Conservation (phyloP, 331 rosid genomes). For the Phaseolus coccineus region DNA sequence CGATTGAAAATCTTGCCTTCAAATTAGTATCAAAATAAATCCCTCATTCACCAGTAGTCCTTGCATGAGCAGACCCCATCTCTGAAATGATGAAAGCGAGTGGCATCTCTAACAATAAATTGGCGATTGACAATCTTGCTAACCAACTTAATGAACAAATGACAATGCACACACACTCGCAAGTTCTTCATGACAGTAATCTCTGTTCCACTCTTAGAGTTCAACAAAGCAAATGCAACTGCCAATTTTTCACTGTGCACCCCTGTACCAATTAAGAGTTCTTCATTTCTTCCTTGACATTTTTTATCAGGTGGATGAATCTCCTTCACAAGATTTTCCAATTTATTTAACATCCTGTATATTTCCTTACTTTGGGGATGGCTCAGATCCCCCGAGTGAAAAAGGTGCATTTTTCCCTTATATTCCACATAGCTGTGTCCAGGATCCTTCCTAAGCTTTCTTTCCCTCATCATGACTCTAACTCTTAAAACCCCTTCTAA, state of each 20-base stretch:
- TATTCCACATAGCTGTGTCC: slow-evolving; percentile 81
- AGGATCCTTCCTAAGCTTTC: slow-evolving; percentile 77
- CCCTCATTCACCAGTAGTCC: slow-evolving; percentile 63
- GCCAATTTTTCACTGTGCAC: slow-evolving; percentile 87
- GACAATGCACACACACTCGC: slow-evolving; percentile 88
- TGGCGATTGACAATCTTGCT: slow-evolving; percentile 79
- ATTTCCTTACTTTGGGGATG: slow-evolving; percentile 64
- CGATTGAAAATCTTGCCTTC: too few relatives aligned
- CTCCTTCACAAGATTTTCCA: slow-evolving; percentile 62
- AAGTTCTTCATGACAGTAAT: slow-evolving; percentile 82
- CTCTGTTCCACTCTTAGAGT: slow-evolving; percentile 63
- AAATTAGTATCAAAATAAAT: too few relatives aligned
- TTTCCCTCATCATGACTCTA: slow-evolving; percentile 80
- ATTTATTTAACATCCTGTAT: slow-evolving; percentile 63
- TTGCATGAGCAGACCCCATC: slow-evolving; percentile 87
- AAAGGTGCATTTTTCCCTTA: slow-evolving; percentile 71
- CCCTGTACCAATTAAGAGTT: slow-evolving; percentile 50
- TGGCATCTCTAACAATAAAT: slow-evolving; percentile 82
- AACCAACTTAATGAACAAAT: slow-evolving; percentile 73
- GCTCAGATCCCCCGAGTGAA: slow-evolving; percentile 73
- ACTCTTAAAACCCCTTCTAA: slow-evolving; percentile 72
- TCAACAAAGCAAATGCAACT: slow-evolving; percentile 71
- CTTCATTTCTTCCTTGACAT: slow-evolving; percentile 50
- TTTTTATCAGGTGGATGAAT: slow-evolving; percentile 44
- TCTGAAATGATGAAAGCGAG: slow-evolving; percentile 88